Percentiles rank a stretch among this genome's conserved stretches.
Evolutionary conservation across 2,329 filamentous ascomycete genomes (phyloP).

Genomic region (Alternaria hordeiaustralica): DNA sequence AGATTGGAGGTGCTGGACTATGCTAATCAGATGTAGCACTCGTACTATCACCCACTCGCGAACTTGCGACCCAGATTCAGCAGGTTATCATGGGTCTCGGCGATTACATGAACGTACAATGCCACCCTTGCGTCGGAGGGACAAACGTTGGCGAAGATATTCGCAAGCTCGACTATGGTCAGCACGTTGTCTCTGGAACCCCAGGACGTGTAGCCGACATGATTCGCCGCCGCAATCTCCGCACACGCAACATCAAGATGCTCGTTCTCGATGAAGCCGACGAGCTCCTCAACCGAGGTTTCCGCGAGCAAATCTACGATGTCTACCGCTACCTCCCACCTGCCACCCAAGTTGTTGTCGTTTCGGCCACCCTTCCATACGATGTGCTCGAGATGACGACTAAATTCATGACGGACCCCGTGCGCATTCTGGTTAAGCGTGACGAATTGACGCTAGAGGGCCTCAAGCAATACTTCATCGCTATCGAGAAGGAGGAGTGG

Average conservation of each 20-base stretch:
- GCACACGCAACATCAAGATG: conserved; percentile 80
- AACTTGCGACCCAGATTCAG: conserved; percentile 97
- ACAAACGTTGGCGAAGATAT: conserved; percentile 99
- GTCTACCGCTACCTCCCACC: conserved; percentile 97
- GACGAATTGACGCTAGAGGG: conserved; percentile 97
- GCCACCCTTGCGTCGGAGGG: conserved; percentile 96
- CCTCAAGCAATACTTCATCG: conserved; percentile 98
- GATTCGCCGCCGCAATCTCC: conserved; percentile 76
- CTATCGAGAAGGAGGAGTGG: conserved; percentile 99
- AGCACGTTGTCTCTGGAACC: conserved; percentile 96
- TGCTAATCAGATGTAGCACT: conserved; percentile 64
- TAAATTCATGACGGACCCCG: conserved; percentile 99
- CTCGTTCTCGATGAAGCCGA: conserved; percentile 78
- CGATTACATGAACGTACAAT: conserved; percentile 99
- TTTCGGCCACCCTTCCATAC: conserved; percentile 95
- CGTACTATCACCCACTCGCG: conserved; percentile 92
- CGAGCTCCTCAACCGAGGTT: conserved; percentile 87
- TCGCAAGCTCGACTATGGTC: conserved; percentile 94
- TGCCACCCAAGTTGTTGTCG: conserved; percentile 96
- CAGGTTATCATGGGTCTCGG: conserved; percentile 99
- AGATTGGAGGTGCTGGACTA: background rate
- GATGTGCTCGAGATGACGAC: conserved; percentile 99
- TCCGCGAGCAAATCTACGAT: conserved; percentile 98
- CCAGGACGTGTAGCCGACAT: conserved; percentile 93
- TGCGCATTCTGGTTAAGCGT: conserved; percentile 96